Conservation (phyloP, 257 asterid genomes). For the Eustoma russellianum region DNA sequence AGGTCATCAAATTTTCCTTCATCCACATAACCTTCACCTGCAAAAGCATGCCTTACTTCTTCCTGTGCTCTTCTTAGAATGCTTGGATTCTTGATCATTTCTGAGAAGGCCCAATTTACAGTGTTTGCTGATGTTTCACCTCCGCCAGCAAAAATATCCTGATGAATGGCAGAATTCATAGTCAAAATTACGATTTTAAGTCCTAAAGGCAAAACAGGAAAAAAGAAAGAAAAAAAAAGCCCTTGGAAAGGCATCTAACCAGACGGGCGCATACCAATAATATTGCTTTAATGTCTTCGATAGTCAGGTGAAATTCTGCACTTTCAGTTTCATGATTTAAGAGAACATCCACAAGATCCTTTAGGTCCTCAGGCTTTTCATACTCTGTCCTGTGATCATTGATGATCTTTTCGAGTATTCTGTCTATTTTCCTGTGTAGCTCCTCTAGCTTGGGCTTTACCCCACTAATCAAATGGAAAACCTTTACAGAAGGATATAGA, state of each 20-base stretch:
- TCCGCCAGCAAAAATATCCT: background rate
- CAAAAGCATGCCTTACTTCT: background rate
- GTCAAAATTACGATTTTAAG: no score
- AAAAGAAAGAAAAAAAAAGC: no score
- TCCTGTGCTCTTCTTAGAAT: background rate
- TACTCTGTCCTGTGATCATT: slow-evolving; percentile 8
- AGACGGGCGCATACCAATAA: background rate
- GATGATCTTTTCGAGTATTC: slow-evolving; percentile 18
- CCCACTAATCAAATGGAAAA: slow-evolving; percentile 10
- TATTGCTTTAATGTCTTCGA: slow-evolving; percentile 3
- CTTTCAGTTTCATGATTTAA: background rate
- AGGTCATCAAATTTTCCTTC: background rate
- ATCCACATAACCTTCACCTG: background rate
- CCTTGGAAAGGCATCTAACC: no score
- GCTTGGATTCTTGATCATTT: background rate
- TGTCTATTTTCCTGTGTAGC: slow-evolving; percentile 8
- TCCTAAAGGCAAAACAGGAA: no score
- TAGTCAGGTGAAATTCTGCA: background rate
- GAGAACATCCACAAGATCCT: slow-evolving; percentile 9
- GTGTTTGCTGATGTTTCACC: background rate
- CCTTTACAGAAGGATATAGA: background rate
- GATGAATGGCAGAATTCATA: background rate
- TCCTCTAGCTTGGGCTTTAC: slow-evolving; percentile 11
- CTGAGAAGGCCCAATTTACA: background rate
- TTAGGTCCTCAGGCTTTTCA: background rate